phyloP scores from a whole-genome alignment of 495 filamentous ascomycete genomes.

The Sphaerosporella brunnea region DNA sequence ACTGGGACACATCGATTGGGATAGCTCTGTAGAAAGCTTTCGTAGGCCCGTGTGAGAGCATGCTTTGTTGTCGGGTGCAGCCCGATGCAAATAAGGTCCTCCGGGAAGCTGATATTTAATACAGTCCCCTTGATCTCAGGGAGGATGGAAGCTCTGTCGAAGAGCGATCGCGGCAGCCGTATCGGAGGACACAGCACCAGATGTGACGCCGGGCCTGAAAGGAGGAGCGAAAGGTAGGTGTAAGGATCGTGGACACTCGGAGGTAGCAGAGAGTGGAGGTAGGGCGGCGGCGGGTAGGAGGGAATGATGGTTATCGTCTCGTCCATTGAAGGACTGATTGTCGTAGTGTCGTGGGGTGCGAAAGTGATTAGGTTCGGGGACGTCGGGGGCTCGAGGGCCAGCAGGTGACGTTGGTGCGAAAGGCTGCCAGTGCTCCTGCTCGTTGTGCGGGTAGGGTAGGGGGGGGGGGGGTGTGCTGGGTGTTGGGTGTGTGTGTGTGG shows the following conservation, averaged over 20 bases:
- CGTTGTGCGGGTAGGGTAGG: too few species aligned
- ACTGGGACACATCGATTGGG: neutral
- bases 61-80: neutral
- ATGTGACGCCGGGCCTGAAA: neutral
- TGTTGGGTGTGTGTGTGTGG: too few species aligned
- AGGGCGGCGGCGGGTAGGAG: neutral
- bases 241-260: neutral
- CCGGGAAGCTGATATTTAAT: neutral
- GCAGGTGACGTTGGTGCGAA: too few species aligned
- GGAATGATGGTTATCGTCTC: neutral
- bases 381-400: too few species aligned
- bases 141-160: neutral
- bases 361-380: too few species aligned
- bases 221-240: neutral
- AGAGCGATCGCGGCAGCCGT: neutral
- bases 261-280: neutral
- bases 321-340: conserved; percentile 4
- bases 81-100: neutral
- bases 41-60: neutral
- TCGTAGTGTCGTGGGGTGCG: too few species aligned
- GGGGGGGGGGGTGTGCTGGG: too few species aligned
- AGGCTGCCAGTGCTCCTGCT: too few species aligned
- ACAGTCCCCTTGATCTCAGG: neutral
- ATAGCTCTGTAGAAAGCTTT: neutral
- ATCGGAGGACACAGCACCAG: neutral